Evolutionary conservation across 495 filamentous ascomycete species (phyloP).

Genomic region (Tetracladium setigerum): DNA sequence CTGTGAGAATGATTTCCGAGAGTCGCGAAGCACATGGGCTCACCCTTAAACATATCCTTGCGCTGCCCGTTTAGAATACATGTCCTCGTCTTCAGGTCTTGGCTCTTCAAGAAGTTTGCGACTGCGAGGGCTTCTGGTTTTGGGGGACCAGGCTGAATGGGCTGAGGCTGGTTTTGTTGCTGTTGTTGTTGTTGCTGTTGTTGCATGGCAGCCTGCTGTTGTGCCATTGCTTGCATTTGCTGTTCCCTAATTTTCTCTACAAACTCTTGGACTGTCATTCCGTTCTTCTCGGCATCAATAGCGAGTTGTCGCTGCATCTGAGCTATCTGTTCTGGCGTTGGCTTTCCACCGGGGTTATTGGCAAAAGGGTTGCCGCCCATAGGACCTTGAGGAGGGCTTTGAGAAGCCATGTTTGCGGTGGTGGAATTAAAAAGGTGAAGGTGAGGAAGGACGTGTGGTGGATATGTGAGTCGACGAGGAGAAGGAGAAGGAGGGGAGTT

Average conservation of each 20-base stretch:
- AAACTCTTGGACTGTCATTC: conserved; percentile 70
- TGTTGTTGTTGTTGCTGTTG: conserved; percentile 35
- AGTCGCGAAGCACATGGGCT: not conserved
- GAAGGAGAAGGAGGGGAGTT: not conserved
- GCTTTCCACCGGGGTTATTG: conserved; percentile 46
- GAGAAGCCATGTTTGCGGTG: conserved; percentile 10
- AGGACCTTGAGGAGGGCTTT: conserved; percentile 10
- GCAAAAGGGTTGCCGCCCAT: conserved; percentile 2
- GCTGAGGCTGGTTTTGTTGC: conserved; percentile 43
- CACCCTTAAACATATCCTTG: conserved; percentile 97
- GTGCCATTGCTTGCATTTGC: conserved; percentile 57
- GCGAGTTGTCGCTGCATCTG: conserved; percentile 80
- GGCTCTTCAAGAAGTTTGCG: conserved; percentile 77
- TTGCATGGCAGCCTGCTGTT: conserved; percentile 43
- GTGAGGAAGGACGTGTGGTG: not conserved
- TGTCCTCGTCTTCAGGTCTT: conserved; percentile 84
- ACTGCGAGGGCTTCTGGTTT: conserved; percentile 84
- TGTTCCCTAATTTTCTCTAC: conserved; percentile 57
- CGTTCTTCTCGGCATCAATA: conserved; percentile 62
- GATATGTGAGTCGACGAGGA: not conserved
- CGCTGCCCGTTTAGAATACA: conserved; percentile 93
- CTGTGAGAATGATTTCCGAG: not conserved
- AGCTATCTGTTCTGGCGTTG: conserved; percentile 77
- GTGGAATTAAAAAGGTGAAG: not conserved
- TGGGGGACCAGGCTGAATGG: conserved; percentile 64